A percentile compares a stretch with the other conserved stretches of the same genome.
Conservation (phyloP, 2,329 filamentous ascomycete species). For the Emergomyces orientalis region DNA sequence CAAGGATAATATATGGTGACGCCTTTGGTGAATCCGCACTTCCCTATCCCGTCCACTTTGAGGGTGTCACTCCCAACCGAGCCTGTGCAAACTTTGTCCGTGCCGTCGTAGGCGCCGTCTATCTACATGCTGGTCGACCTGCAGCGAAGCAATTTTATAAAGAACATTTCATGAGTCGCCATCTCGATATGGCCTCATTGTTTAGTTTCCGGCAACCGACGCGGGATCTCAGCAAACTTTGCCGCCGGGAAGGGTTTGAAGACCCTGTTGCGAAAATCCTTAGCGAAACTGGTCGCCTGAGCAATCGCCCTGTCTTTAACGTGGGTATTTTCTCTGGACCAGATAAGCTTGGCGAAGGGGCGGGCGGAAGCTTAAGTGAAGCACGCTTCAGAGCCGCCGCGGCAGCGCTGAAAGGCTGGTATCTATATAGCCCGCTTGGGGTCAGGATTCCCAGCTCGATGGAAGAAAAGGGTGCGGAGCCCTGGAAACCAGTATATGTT, state of each 20-base stretch:
- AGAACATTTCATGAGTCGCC: conserved; percentile 71
- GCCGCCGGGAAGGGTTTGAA: conserved; percentile 82
- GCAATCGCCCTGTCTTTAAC: conserved; percentile 79
- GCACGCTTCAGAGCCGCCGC: conserved; percentile 73
- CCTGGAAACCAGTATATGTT: conserved; percentile 59
- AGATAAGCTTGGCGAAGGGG: conserved; percentile 88
- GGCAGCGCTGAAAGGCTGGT: conserved; percentile 85
- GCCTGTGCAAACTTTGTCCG: conserved; percentile 71
- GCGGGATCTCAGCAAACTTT: conserved; percentile 72
- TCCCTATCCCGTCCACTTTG: conserved; percentile 17
- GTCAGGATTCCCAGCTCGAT: conserved; percentile 61
- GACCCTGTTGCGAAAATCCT: conserved; percentile 75
- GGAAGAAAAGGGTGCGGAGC: conserved; percentile 50
- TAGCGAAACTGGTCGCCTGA: conserved; percentile 79
- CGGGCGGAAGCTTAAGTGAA: conserved; percentile 65
- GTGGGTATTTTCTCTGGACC: conserved; percentile 87
- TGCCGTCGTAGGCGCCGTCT: conserved; percentile 73
- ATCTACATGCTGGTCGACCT: conserved; percentile 71
- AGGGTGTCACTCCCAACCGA: conserved; percentile 41
- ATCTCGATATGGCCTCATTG: conserved; percentile 64
- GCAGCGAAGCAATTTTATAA: conserved; percentile 74
- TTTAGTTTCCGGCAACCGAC: conserved; percentile 81
- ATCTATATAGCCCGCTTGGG: conserved; percentile 74
- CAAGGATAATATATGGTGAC: conserved; percentile 71
- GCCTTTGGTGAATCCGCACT: conserved; percentile 63